Evolutionary conservation across 495 filamentous ascomycete genomes (phyloP).

Genomic region (Aspergillus taichungensis): DNA sequence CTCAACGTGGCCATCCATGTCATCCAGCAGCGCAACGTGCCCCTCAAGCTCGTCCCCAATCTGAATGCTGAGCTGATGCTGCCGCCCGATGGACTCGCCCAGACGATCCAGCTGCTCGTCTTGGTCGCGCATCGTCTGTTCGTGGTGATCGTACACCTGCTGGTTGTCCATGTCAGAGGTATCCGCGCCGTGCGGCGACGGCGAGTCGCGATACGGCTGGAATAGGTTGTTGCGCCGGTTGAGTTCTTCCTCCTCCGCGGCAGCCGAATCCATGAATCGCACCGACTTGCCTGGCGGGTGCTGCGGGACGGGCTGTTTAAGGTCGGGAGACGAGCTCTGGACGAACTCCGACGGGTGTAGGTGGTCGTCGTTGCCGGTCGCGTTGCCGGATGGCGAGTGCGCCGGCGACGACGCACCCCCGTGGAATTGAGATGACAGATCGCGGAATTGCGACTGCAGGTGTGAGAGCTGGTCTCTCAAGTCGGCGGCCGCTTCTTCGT

Average conservation of each 20-base stretch:
- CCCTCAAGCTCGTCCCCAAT: constrained; percentile 94
- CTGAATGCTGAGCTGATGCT: constrained; percentile 87
- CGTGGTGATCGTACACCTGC: constrained; percentile 82
- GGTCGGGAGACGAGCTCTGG: constrained; percentile 28
- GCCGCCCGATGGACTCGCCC: constrained; percentile 77
- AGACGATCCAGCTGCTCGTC: constrained; percentile 87
- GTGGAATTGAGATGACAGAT: constrained; percentile 53
- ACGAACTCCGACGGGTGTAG: constrained; percentile 66
- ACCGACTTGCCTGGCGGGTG: constrained; percentile 63
- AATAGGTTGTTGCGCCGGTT: constrained; percentile 51
- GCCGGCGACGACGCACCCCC: constrained; percentile 8
- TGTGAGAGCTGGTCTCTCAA: constrained; percentile 62
- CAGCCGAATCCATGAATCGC: constrained; percentile 72
- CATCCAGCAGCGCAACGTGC: constrained; percentile 81
- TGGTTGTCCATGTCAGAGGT: constrained; percentile 64
- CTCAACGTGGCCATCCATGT: constrained; percentile 74
- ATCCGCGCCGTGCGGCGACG: constrained; percentile 52
- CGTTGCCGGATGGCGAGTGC: constrained; percentile 23
- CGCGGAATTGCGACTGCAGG: constrained; percentile 45
- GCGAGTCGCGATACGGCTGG: constrained; percentile 52
- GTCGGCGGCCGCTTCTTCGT: constrained; percentile 44
- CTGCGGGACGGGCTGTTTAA: constrained; percentile 41
- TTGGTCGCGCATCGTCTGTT: constrained; percentile 69
- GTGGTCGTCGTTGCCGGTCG: constrained; percentile 40
- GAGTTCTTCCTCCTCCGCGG: constrained; percentile 42